Conservation (phyloP, 352 stramenopile genomes). For the Globisporangium paddicum region DNA sequence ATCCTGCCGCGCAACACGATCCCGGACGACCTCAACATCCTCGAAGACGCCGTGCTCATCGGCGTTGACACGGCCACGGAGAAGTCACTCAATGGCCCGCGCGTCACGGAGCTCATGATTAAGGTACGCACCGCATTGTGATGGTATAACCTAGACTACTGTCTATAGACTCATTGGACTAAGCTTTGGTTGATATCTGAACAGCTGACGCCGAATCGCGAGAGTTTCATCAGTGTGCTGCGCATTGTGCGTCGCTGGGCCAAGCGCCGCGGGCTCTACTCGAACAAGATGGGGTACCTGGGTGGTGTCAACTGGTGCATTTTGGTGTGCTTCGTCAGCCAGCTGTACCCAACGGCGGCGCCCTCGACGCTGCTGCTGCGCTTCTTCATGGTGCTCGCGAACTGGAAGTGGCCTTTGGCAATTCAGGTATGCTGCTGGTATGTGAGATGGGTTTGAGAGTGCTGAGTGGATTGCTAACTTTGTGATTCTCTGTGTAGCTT, state of each 20-base stretch:
- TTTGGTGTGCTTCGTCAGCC: conserved; percentile 95
- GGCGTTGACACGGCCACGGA: conserved; percentile 85
- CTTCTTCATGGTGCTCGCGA: conserved; percentile 90
- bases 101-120: conserved; percentile 91
- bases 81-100: conserved; percentile 88
- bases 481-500: conserved; percentile 26
- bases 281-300: conserved; percentile 98
- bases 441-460: not conserved
- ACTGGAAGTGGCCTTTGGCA: conserved; percentile 88
- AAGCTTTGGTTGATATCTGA: not conserved
- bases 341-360: conserved; percentile 83
- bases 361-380: conserved; percentile 78
- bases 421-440: conserved; percentile 65
- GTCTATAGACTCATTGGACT: conserved; percentile 4
- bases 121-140: conserved; percentile 38
- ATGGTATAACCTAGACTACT: too few species aligned
- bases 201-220: conserved; percentile 73
- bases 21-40: conserved; percentile 86
- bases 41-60: conserved; percentile 87
- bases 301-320: conserved; percentile 99
- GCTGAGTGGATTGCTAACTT: conserved; percentile 2
- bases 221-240: conserved; percentile 87
- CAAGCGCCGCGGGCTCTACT: conserved; percentile 95
- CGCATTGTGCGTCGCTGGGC: conserved; percentile 86
- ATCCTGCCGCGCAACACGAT: conserved; percentile 91